These are phyloP conservation scores for Phytopythium boreale DNA, from an alignment of 352 stramenopile species.

Conservation along the genomic window DNA sequence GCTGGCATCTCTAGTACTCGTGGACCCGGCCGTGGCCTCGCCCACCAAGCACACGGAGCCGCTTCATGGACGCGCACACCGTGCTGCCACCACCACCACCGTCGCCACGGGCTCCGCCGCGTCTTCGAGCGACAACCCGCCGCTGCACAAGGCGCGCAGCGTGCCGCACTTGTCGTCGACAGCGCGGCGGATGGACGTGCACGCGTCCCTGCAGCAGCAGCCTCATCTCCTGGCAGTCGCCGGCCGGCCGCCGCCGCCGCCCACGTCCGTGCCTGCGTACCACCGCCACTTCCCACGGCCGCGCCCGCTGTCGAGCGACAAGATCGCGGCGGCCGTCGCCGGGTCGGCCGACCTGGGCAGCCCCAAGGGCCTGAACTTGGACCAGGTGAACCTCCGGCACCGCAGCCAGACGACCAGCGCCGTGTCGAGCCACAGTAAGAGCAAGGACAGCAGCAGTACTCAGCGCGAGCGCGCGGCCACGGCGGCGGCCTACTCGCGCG, in stretches of 20 bases:
- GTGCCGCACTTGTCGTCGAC: slow-evolving; percentile 1
- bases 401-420: slow-evolving; percentile 30
- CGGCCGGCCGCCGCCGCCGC: background rate
- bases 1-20: background rate
- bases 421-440: slow-evolving; percentile 17
- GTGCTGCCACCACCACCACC: background rate
- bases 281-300: background rate
- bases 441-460: slow-evolving; percentile 10
- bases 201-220: background rate
- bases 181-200: background rate
- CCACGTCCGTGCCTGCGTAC: background rate
- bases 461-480: slow-evolving; percentile 5
- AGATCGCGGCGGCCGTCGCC: slow-evolving; percentile 6
- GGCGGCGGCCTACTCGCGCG: slow-evolving; percentile 22
- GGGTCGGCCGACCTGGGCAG: slow-evolving; percentile 19
- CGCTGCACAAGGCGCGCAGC: background rate
- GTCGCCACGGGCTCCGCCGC: too few species aligned
- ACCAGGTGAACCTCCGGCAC: slow-evolving; percentile 35
- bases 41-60: background rate
- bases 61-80: background rate
- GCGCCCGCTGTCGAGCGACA: slow-evolving; percentile 5
- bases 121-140: background rate
- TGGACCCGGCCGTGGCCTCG: background rate
- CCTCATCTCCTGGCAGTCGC: background rate
- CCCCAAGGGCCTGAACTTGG: slow-evolving; percentile 23